Conservation (phyloP, 1,284 basidiomycete species). For the Irpex lacteus region DNA sequence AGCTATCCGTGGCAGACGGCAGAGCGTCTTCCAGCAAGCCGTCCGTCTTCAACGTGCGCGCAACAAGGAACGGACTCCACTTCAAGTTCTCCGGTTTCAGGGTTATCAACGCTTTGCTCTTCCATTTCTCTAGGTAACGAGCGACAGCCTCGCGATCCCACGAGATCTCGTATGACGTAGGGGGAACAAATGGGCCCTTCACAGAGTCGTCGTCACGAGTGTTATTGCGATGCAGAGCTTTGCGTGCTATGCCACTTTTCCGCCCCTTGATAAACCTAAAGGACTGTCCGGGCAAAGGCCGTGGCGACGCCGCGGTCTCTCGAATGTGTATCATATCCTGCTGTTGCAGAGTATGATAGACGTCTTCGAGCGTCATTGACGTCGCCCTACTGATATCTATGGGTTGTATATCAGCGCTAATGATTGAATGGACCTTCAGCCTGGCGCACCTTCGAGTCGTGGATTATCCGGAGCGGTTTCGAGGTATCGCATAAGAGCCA, state of each 20-base stretch:
- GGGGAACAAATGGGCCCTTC: slow-evolving; percentile 59
- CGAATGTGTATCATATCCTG: slow-evolving; percentile 75
- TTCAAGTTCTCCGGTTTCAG: slow-evolving; percentile 86
- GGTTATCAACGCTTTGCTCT: slow-evolving; percentile 77
- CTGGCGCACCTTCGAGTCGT: slow-evolving; percentile 68
- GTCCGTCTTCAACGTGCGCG: slow-evolving; percentile 49
- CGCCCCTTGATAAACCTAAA: slow-evolving; percentile 66
- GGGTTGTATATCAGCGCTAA: slow-evolving; percentile 2
- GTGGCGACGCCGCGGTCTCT: slow-evolving; percentile 45
- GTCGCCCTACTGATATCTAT: slow-evolving; percentile 85
- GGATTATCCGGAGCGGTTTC: slow-evolving; percentile 56
- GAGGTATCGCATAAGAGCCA: slow-evolving; percentile 86
- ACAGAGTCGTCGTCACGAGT: slow-evolving; percentile 47
- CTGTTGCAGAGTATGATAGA: slow-evolving; percentile 75
- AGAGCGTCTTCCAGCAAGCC: slow-evolving; percentile 28
- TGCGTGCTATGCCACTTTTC: slow-evolving; percentile 61
- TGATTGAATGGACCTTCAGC: slow-evolving; percentile 5
- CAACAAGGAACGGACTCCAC: slow-evolving; percentile 91
- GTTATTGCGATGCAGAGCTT: slow-evolving; percentile 57
- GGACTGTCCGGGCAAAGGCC: slow-evolving; percentile 69
- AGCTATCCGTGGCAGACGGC: slow-evolving; percentile 18
- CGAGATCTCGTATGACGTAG: slow-evolving; percentile 74
- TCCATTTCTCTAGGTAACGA: slow-evolving; percentile 68
- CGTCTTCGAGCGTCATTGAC: slow-evolving; percentile 90
- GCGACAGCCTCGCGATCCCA: slow-evolving; percentile 74